Percentiles rank a stretch among this genome's conserved stretches.
phyloP scores from a whole-genome alignment of 331 rosid genomes.

The Cydonia oblonga region DNA sequence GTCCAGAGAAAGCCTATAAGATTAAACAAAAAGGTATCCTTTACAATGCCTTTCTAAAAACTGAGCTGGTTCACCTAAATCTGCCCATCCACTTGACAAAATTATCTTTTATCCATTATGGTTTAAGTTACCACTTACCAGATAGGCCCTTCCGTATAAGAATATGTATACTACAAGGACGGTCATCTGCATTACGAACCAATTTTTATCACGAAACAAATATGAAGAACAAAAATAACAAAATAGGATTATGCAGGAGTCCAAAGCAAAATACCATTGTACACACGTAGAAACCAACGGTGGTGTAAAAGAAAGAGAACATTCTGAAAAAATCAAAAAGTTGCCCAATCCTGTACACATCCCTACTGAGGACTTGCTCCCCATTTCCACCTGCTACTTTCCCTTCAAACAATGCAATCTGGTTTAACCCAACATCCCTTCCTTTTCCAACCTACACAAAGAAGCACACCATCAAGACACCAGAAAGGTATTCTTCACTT shows the following conservation, averaged over 20 bases:
- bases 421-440: slow-evolving; percentile 97
- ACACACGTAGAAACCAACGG: slow-evolving; percentile 91
- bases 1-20: slow-evolving; percentile 86
- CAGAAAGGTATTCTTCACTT: slow-evolving; percentile 3
- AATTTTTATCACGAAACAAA: neutral
- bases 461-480: slow-evolving; percentile 17
- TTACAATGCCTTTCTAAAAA: neutral
- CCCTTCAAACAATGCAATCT: slow-evolving; percentile 98
- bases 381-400: slow-evolving; percentile 99
- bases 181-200: slow-evolving; percentile 69
- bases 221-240: neutral
- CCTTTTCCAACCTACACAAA: slow-evolving; percentile 91
- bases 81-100: neutral
- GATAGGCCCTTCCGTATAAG: slow-evolving; percentile 83
- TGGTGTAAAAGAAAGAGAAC: slow-evolving; percentile 90
- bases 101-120: neutral
- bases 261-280: slow-evolving; percentile 55
- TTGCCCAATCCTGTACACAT: slow-evolving; percentile 81
- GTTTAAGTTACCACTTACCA: slow-evolving; percentile 43
- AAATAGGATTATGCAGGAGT: neutral
- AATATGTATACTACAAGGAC: slow-evolving; percentile 85
- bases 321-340: slow-evolving; percentile 93
- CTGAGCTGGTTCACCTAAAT: neutral
- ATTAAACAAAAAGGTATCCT: slow-evolving; percentile 1
- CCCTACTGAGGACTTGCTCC: slow-evolving; percentile 97